Percentiles rank a stretch among this genome's conserved stretches.
phyloP scores from a whole-genome alignment of 208 protist species.

The Acanthamoeba lenticulata region DNA sequence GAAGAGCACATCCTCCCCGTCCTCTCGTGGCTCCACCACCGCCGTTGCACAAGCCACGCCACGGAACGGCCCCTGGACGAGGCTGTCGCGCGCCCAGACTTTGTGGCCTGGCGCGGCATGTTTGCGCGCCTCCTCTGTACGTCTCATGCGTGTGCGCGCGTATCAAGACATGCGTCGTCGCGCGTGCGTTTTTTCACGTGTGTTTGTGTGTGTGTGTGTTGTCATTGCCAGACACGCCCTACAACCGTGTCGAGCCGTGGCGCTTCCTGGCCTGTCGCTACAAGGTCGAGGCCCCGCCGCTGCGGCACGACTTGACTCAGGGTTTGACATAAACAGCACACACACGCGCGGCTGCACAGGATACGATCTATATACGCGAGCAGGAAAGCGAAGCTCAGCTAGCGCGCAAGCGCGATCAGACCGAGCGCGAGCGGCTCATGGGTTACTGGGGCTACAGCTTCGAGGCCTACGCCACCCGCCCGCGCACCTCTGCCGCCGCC shows the following conservation, averaged over 20 bases:
- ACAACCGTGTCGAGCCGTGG: conserved; percentile 11
- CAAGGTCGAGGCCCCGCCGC: neutral
- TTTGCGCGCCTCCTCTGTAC: conserved; percentile 22
- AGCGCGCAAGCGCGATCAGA: neutral
- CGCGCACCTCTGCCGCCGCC: too few species aligned
- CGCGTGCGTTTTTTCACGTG: too few species aligned
- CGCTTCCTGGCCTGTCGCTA: neutral
- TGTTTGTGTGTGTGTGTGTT: neutral
- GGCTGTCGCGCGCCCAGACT: neutral
- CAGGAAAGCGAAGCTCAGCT: neutral
- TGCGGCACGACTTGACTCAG: neutral
- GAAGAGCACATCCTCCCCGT: conserved; percentile 40
- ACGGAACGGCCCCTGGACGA: neutral
- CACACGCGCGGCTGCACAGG: neutral
- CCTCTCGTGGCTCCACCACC: conserved; percentile 10
- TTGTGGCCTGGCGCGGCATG: neutral
- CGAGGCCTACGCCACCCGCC: conserved; percentile 33
- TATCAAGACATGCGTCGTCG: too few species aligned
- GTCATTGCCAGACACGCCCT: neutral
- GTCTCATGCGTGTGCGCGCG: too few species aligned
- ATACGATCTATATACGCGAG: conserved; percentile 3
- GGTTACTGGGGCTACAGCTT: conserved; percentile 56
- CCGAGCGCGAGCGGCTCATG: conserved; percentile 33
- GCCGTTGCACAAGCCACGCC: too few species aligned
- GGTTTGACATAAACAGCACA: neutral